Base-by-base conservation (phyloP, 176 grass and related monocot species). In the Puya raimondii region DNA sequence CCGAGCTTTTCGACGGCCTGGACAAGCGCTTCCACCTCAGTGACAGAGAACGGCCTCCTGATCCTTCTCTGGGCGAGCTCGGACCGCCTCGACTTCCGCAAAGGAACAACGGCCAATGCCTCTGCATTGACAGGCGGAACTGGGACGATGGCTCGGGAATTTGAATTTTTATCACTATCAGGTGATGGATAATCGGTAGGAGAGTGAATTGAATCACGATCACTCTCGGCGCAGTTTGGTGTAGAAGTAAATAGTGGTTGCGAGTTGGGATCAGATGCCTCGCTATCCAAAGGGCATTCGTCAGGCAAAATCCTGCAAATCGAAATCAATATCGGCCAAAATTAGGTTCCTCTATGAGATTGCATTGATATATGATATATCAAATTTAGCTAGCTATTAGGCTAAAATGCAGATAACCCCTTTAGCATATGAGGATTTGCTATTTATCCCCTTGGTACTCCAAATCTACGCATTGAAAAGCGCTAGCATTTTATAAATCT, bases 1-100 rank as follows among this genome's bases (percentile, higher is more conserved):
- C 95, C 95, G 73, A 99, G 88, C 74, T 99, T 93, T 81, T 99
- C 95, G 5, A 99, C 95, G 52, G 95, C 87, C 63, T 88, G 82
- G 17, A 99, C 90, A 71, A 99, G 87, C 23, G 95, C 95, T 82
- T 99, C 90, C 49, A 99, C 95, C 81, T 99, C 95, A 3, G 89
- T 50, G 78, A 99, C 90, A 68, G 95, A 91, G 81, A 99, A 99
- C 0, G 95, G 95, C 3, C 95, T 79, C 66, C 95, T 89, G 52
- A 94, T 99, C 26, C 95, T 80, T 68, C 95, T 85, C 47, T 99
- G 95, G 52, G 64, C 63, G 13, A 75, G 48, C 61, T 85, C 83
- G 11, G 75, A 26, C 47, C 63, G 72, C 72, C 75, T 85, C n/a
- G 72, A 47, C 71, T 85, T 85, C 47, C 61, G 63, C 2, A 79